Evolutionary conservation across 805 yeast genomes (phyloP).

Genomic region (Yamadazyma phyllophila): DNA sequence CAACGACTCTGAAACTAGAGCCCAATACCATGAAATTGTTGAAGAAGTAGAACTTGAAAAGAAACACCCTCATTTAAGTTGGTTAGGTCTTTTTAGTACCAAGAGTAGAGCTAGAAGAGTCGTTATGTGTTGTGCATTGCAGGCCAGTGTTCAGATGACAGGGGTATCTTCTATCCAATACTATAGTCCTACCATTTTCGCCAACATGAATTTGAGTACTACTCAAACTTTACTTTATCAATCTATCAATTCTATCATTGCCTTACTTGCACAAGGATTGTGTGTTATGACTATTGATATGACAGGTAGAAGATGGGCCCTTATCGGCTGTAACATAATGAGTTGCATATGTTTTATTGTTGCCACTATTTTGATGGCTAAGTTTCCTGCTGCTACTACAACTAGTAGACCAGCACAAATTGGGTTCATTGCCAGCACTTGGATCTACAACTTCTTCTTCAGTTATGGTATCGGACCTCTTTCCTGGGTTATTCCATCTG

Average conservation of each 20-base stretch:
- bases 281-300: conserved; percentile 34
- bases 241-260: conserved; percentile 33
- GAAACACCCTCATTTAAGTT: conserved; percentile 10
- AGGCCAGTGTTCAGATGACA: conserved; percentile 25
- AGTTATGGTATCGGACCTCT: conserved; percentile 32
- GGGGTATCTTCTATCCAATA: conserved; percentile 37
- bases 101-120: conserved; percentile 23
- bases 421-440: conserved; percentile 28
- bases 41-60: conserved; percentile 18
- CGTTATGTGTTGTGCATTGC: conserved; percentile 20
- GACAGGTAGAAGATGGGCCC: conserved; percentile 38
- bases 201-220: conserved; percentile 24
- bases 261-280: conserved; percentile 32
- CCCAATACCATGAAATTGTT: conserved; percentile 15
- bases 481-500: conserved; percentile 41
- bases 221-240: conserved; percentile 24
- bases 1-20: conserved; percentile 14
- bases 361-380: conserved; percentile 20
- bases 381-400: conserved; percentile 16
- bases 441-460: conserved; percentile 32
- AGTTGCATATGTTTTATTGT: conserved; percentile 29
- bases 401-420: conserved; percentile 32
- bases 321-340: conserved; percentile 28
- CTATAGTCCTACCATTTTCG: conserved; percentile 33
- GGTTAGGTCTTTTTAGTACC: conserved; percentile 16